These are phyloP conservation scores for Spirogloea muscicola DNA, from an alignment of 139 green algal genomes.

Conservation along the genomic window DNA sequence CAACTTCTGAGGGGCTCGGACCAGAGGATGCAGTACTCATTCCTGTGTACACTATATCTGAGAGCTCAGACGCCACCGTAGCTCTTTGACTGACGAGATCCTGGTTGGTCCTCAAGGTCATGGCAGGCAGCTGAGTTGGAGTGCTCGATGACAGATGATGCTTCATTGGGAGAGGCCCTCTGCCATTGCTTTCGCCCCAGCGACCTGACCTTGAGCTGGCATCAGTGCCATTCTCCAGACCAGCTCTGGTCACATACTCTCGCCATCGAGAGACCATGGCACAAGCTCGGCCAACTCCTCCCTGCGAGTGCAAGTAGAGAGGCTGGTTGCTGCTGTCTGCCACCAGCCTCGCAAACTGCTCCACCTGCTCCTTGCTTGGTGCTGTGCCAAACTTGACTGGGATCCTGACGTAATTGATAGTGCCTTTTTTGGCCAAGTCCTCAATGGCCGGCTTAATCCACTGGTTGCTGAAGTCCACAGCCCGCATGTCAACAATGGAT, in stretches of 20 bases:
- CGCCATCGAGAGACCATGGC: constrained; percentile 21
- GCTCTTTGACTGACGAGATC: too few relatives aligned
- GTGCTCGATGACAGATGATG: too few relatives aligned
- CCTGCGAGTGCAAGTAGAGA: constrained; percentile 20
- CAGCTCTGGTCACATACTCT: constrained; percentile 13
- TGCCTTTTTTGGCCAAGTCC: too few relatives aligned
- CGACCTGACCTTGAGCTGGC: not conserved
- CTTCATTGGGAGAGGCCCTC: too few relatives aligned
- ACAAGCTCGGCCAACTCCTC: constrained; percentile 21
- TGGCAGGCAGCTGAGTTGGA: too few relatives aligned
- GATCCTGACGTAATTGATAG: not conserved
- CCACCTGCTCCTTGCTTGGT: constrained; percentile 19
- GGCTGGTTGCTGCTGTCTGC: constrained; percentile 12
- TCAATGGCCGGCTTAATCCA: constrained; percentile 11
- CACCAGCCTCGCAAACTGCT: constrained; percentile 28
- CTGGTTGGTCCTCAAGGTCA: too few relatives aligned
- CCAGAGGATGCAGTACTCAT: too few relatives aligned
- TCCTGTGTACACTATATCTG: too few relatives aligned
- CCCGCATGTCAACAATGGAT: constrained; percentile 32
- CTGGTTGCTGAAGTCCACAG: not conserved
- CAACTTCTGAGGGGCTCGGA: too few relatives aligned
- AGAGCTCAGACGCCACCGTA: too few relatives aligned
- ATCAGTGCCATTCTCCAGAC: not conserved
- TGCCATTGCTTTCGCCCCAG: too few relatives aligned
- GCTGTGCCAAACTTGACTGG: not conserved